These are phyloP conservation scores for Colletotrichum falcatum DNA, from an alignment of 2,329 filamentous ascomycete species.

Conservation along the genomic window DNA sequence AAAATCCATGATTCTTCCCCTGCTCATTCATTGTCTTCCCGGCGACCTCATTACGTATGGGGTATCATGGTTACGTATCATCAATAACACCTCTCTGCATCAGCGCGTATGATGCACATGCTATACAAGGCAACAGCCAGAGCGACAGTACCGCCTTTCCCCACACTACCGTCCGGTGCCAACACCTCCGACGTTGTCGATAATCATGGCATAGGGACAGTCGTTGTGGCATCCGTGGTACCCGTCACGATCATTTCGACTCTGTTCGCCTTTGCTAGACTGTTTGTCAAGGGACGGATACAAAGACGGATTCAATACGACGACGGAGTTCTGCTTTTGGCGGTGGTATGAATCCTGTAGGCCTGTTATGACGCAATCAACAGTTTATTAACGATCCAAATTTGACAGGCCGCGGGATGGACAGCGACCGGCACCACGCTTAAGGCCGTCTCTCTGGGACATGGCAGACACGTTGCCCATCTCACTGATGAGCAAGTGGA, in stretches of 20 bases:
- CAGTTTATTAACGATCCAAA: background rate
- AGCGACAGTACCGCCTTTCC: conserved; percentile 27
- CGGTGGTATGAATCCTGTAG: background rate
- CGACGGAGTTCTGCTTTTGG: conserved; percentile 25
- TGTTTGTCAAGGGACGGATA: conserved; percentile 32
- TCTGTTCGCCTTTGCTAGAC: conserved; percentile 20
- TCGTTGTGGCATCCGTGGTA: conserved; percentile 25
- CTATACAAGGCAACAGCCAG: conserved; percentile 16
- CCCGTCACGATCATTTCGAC: conserved; percentile 28
- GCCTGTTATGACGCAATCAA: background rate
- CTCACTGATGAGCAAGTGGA: conserved; percentile 48
- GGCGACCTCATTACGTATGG: too few species aligned
- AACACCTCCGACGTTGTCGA: background rate
- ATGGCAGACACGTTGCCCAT: conserved; percentile 52
- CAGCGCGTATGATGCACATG: conserved; percentile 31
- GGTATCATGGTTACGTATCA: background rate
- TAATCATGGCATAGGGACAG: conserved; percentile 15
- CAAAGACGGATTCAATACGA: conserved; percentile 30
- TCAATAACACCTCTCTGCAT: background rate
- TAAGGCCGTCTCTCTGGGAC: conserved; percentile 51
- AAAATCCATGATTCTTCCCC: background rate
- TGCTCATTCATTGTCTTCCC: background rate
- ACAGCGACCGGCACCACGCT: conserved; percentile 27
- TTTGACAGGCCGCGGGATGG: conserved; percentile 26
- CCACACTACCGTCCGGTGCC: conserved; percentile 3